Percentiles rank a stretch among this genome's conserved stretches.
Conservation (phyloP, 1,139 yeast species). For the Saccharomyces pastorianus region DNA sequence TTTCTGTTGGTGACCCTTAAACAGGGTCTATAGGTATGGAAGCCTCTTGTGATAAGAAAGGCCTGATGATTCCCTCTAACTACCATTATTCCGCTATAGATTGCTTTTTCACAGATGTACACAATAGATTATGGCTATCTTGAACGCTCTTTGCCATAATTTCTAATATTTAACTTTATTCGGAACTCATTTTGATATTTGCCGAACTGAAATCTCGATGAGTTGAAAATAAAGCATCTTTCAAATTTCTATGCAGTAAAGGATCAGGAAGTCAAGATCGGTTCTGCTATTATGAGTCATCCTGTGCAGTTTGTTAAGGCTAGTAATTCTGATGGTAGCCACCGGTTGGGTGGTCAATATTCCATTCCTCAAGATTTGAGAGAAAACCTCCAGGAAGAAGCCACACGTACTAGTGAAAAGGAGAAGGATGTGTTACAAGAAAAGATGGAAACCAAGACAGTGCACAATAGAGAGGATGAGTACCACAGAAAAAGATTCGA, state of each 20-base stretch:
- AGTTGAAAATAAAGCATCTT: not conserved
- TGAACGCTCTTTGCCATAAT: too few relatives aligned
- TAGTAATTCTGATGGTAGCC: slow-evolving; percentile 4
- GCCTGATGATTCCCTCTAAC: not conserved
- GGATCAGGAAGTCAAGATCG: not conserved
- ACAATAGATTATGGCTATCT: not conserved
- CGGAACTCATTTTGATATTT: not conserved
- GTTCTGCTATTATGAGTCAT: not conserved
- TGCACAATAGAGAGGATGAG: slow-evolving; percentile 34
- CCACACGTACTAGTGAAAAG: slow-evolving; percentile 21
- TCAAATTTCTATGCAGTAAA: not conserved
- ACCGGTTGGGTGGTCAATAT: slow-evolving; percentile 28
- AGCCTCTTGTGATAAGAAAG: not conserved
- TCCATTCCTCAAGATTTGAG: slow-evolving; percentile 34
- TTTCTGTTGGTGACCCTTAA: not conserved
- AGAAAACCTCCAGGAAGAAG: slow-evolving; percentile 30
- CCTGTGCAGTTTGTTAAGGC: slow-evolving; percentile 1
- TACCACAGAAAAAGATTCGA: slow-evolving; percentile 39
- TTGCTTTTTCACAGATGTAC: not conserved
- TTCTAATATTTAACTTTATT: not conserved
- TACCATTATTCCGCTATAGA: not conserved
- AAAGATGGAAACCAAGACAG: slow-evolving; percentile 28
- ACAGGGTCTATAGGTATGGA: not conserved
- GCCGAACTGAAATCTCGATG: not conserved
- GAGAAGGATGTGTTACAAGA: slow-evolving; percentile 33